These are phyloP conservation scores for Echinosophora koreensis DNA, from an alignment of 306 rosid genomes.

Conservation along the genomic window DNA sequence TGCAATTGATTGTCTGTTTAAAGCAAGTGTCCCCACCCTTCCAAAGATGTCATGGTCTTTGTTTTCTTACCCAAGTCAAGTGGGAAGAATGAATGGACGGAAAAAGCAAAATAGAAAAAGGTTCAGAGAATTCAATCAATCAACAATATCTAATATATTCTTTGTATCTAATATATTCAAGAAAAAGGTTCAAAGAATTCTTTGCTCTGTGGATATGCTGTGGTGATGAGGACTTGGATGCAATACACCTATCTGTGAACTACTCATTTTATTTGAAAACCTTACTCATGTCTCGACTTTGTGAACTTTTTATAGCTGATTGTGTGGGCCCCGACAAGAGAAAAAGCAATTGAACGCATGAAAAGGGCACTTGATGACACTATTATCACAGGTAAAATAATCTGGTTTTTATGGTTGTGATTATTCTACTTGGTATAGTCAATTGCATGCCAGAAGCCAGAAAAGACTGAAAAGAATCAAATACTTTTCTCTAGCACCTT, in stretches of 20 bases:
- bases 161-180: slow-evolving; percentile 10
- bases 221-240: slow-evolving; percentile 33
- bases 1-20: slow-evolving; percentile 26
- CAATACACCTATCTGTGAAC: slow-evolving; percentile 17
- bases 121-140: slow-evolving; percentile 15
- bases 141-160: slow-evolving; percentile 17
- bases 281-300: slow-evolving; percentile 34
- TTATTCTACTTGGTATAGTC: slow-evolving; percentile 31
- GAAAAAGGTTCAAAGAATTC: background rate
- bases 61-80: slow-evolving; percentile 14
- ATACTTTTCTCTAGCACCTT: slow-evolving; percentile 32
- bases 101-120: background rate
- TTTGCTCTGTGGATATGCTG: slow-evolving; percentile 17
- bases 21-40: background rate
- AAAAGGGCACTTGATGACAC: slow-evolving; percentile 97
- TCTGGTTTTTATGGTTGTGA: slow-evolving; percentile 27
- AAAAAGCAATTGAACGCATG: slow-evolving; percentile 97
- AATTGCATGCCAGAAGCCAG: slow-evolving; percentile 37
- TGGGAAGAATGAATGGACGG: slow-evolving; percentile 6
- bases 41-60: background rate
- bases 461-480: slow-evolving; percentile 20
- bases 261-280: slow-evolving; percentile 40
- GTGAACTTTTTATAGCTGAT: slow-evolving; percentile 68
- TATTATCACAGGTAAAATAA: slow-evolving; percentile 76
- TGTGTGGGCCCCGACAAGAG: slow-evolving; percentile 99